Conservation (phyloP, 768 basidiomycete genomes). For the Pleurotus citrinopileatus region DNA sequence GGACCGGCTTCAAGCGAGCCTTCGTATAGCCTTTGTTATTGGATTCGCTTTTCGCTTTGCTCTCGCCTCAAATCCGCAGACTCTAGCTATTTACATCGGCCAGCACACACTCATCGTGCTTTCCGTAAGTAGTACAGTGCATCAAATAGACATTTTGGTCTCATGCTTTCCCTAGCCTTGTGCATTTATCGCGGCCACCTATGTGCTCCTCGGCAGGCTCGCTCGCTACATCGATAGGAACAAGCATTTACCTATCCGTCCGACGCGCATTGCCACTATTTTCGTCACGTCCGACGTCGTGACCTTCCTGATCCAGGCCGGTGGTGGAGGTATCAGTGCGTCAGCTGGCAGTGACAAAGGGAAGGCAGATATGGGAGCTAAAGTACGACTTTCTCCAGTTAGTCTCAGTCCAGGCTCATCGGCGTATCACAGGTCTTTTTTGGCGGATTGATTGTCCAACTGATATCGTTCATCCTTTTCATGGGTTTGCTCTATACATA, state of each 20-base stretch:
- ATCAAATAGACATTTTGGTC: no score
- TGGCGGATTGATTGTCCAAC: constrained; percentile 43
- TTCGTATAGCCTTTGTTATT: neutral
- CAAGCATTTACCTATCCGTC: constrained; percentile 36
- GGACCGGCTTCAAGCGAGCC: no score
- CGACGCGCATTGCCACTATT: constrained; percentile 36
- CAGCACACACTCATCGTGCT: neutral
- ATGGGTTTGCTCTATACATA: constrained; percentile 34
- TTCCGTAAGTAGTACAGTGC: neutral
- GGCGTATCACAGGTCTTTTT: constrained; percentile 34
- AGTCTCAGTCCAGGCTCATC: neutral
- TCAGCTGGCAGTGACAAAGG: constrained; percentile 12
- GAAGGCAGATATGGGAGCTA: constrained; percentile 20
- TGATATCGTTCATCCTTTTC: constrained; percentile 41
- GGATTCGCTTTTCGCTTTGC: neutral
- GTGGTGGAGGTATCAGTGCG: constrained; percentile 32
- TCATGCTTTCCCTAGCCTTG: no score
- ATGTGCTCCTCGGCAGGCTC: constrained; percentile 50
- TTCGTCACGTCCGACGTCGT: constrained; percentile 52
- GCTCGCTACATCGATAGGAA: constrained; percentile 36
- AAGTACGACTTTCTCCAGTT: constrained; percentile 16
- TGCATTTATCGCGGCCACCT: constrained; percentile 55
- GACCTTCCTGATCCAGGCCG: constrained; percentile 52
- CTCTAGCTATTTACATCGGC: neutral
- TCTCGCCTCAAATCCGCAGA: neutral